These are phyloP conservation scores for Cornus suecica DNA, from an alignment of 148 eudicot species.

Conservation along the genomic window DNA sequence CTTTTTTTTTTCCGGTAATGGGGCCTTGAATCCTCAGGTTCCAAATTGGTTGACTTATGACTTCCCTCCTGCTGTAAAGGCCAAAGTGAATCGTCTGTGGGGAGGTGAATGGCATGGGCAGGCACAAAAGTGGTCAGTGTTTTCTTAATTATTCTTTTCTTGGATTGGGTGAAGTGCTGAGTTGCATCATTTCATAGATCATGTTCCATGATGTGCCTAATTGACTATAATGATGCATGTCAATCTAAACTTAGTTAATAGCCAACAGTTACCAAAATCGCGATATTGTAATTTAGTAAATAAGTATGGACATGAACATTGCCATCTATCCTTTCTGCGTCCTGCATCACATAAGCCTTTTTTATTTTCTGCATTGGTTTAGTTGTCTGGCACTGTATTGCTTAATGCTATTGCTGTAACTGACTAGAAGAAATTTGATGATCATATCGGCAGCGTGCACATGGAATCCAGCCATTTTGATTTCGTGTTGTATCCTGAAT, in stretches of 20 bases:
- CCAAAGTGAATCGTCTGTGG: conserved; percentile 96
- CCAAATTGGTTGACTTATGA: conserved; percentile 91
- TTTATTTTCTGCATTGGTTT: no score
- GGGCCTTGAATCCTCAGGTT: conserved; percentile 46
- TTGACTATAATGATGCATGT: neutral
- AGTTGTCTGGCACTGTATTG: neutral
- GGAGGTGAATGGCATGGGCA: conserved; percentile 99
- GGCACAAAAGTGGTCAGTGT: conserved; percentile 84
- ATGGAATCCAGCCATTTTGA: neutral
- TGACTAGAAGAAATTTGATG: neutral
- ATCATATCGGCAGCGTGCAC: neutral
- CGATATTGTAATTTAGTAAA: neutral
- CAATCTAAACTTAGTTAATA: neutral
- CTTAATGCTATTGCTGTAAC: neutral
- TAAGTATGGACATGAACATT: neutral
- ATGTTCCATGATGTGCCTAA: neutral
- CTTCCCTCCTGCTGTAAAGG: conserved; percentile 92
- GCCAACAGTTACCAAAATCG: neutral
- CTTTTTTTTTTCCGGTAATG: neutral
- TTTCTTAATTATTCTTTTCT: neutral
- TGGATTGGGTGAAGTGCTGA: no score
- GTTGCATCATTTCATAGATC: neutral
- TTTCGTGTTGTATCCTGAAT: no score
- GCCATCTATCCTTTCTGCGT: neutral
- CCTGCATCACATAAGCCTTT: neutral